phyloP scores from a whole-genome alignment of 2,329 filamentous ascomycete genomes.

The Achaetomium macrosporum region DNA sequence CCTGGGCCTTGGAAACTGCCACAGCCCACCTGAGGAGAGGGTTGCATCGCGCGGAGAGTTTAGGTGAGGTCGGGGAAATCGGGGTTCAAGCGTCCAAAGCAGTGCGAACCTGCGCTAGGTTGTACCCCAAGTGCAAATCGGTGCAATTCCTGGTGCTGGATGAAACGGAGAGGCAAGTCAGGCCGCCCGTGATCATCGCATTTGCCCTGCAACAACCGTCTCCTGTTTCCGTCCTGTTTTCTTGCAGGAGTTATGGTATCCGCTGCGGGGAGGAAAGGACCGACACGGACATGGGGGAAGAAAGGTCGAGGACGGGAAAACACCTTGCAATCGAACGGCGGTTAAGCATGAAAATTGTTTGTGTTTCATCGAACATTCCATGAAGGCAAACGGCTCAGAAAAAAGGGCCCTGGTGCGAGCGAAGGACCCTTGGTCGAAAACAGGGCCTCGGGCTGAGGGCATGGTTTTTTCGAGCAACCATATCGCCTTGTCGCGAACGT shows the following conservation, averaged over 20 bases:
- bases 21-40: not conserved
- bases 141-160: conserved; percentile 16
- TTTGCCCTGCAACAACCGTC: not conserved
- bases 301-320: not conserved
- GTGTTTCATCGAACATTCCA: conserved; percentile 13
- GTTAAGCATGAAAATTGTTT: conserved; percentile 11
- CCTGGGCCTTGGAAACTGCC: not conserved
- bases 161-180: not conserved
- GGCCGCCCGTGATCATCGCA: not conserved
- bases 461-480: too few relatives aligned
- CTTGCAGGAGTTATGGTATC: too few relatives aligned
- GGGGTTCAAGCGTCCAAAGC: not conserved
- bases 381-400: conserved; percentile 24
- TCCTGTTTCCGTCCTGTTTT: not conserved
- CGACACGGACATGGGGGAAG: not conserved
- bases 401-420: conserved; percentile 15
- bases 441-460: too few relatives aligned
- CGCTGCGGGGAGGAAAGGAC: too few relatives aligned
- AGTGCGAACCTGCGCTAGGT: not conserved
- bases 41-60: conserved; percentile 11
- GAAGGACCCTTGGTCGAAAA: too few relatives aligned
- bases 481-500: too few relatives aligned
- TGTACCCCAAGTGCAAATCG: conserved; percentile 19
- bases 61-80: not conserved
- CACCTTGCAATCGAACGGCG: not conserved